These are phyloP conservation scores for Pseudocercospora macadamiae DNA, from an alignment of 2,329 filamentous ascomycete species.

Conservation along the genomic window DNA sequence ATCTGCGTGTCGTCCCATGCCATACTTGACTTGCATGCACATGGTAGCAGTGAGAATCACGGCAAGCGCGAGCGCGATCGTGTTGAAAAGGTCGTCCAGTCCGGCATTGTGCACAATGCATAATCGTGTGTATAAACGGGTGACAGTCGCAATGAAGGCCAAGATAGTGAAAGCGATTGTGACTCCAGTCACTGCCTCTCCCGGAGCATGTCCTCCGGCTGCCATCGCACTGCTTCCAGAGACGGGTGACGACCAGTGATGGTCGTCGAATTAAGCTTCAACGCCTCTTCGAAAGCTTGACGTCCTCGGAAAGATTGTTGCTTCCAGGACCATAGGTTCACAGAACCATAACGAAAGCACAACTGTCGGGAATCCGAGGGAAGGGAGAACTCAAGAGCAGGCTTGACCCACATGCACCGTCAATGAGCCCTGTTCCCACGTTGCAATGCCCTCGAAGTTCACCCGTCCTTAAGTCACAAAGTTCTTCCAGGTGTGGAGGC, in stretches of 20 bases:
- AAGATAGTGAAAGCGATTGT: constrained; percentile 32
- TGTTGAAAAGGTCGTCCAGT: constrained; percentile 31
- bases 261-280: background rate
- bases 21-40: constrained; percentile 32
- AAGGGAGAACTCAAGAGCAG: background rate
- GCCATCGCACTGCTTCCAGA: constrained; percentile 7
- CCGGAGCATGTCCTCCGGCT: constrained; percentile 30
- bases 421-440: constrained; percentile 15
- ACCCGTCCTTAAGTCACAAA: background rate
- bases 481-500: background rate
- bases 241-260: background rate
- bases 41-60: constrained; percentile 27
- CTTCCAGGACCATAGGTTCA: background rate
- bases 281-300: background rate
- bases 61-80: constrained; percentile 20
- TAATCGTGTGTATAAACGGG: constrained; percentile 28
- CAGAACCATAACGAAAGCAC: background rate
- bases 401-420: constrained; percentile 9
- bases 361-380: background rate
- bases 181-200: constrained; percentile 31
- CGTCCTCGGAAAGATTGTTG: background rate
- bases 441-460: constrained; percentile 4
- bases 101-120: constrained; percentile 30
- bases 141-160: constrained; percentile 24
- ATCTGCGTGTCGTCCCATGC: constrained; percentile 33